Percentiles rank a stretch among this genome's conserved stretches.
Conservation (phyloP, 345 rosid species). For the Syzygium aromaticum region DNA sequence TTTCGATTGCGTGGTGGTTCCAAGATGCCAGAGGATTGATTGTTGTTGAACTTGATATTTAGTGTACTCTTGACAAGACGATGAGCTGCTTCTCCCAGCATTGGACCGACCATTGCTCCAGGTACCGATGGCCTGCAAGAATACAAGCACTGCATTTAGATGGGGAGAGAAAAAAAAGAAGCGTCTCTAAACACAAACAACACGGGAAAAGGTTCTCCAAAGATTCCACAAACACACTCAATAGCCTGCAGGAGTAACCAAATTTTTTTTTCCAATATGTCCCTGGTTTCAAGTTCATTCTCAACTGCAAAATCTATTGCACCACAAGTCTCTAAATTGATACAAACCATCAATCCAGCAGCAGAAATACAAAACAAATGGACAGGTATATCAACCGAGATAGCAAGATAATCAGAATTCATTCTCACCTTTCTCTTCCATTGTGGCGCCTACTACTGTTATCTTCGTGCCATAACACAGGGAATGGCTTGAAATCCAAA, state of each 20-base stretch:
- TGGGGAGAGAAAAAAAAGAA: not conserved
- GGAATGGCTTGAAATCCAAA: constrained; percentile 72
- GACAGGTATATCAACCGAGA: not conserved
- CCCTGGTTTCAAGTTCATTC: not conserved
- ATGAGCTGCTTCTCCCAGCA: constrained; percentile 91
- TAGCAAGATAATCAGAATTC: not conserved
- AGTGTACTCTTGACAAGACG: constrained; percentile 93
- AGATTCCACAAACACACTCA: not conserved
- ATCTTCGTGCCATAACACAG: constrained; percentile 91
- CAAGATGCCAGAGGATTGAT: constrained; percentile 32
- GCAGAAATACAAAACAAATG: not conserved
- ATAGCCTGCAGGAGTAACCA: not conserved
- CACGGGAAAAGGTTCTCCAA: not conserved
- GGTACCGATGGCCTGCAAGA: constrained; percentile 68
- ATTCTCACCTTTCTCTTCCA: constrained; percentile 68
- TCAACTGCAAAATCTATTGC: not conserved
- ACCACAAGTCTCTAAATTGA: not conserved
- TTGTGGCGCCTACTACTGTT: constrained; percentile 61
- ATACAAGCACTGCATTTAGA: not conserved
- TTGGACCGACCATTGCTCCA: constrained; percentile 67
- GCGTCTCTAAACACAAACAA: not conserved
- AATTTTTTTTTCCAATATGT: not conserved
- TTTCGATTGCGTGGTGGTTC: constrained; percentile 41
- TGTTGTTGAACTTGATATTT: constrained; percentile 52
- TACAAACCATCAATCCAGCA: not conserved